Evolutionary conservation across 2,329 filamentous ascomycete species (phyloP), one percentile per base, ranked within the genome.

Genomic region (Fusarium armeniacum): DNA sequence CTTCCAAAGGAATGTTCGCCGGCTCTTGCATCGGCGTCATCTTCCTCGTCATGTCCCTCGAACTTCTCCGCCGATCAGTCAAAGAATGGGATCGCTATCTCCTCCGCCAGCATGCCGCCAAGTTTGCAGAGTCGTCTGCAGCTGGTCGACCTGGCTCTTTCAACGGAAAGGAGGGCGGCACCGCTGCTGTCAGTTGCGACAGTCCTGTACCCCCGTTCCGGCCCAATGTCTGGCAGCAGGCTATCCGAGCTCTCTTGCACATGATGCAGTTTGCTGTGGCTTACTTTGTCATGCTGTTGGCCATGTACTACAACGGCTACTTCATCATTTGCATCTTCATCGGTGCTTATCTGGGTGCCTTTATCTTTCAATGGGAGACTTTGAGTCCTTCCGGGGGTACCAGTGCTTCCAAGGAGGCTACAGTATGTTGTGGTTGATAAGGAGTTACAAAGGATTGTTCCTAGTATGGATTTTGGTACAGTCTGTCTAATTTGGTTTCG

Each of bases 271-370:
- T 95, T 73, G 89, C 88, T 0, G 85, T 93, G 3, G 92, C 91
- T 3, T 96, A 95, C 77, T 89, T 95, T 71, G 79, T 95, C 74
- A 95, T 96, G 93, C 80, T 91, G 81, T 59, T 76, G 47, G 71
- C 74, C 80, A 76, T 73, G 78, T 88, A 88, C 77, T 89, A 85
- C 80, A 89, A 88, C 71, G 88, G 90, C 12, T 96, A 93, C 79
- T 85, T 96, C 67, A 92, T 96, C 77, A 90, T 95, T 62, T 93
- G 89, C 71, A 93, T 96, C 77, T 87, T 95, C 67, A 86, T 95
- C 58, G 93, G 93, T 2, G 88, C 91, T 1, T 93, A 88, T 69
- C 59, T 94, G 7, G 93, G 93, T 18, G 84, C 86, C 15, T 93
- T 94, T 68, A 75, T 92, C 62, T 95, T 93, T 76, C 87, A 89